Evolutionary conservation across 2,329 filamentous ascomycete species (phyloP).

Genomic region (Neopestalotiopsis sp.): DNA sequence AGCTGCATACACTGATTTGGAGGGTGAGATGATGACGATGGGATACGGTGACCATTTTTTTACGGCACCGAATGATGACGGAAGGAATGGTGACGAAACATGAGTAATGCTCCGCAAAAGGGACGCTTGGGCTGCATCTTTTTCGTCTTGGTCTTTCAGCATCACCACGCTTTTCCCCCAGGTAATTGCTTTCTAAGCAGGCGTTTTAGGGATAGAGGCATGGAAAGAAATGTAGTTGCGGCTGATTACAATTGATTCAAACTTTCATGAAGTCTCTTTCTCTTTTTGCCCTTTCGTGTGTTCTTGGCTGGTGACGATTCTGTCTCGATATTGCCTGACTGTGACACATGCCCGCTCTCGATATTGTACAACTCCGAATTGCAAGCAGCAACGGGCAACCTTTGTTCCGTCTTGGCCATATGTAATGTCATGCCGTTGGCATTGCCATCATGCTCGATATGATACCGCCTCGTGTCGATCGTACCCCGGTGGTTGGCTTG

Average conservation of each 20-base stretch:
- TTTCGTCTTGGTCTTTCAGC: constrained; percentile 16
- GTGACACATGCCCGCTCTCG: neutral
- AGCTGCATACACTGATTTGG: constrained; percentile 30
- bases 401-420: neutral
- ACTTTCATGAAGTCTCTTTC: neutral
- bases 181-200: constrained; percentile 34
- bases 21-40: constrained; percentile 13
- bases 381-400: neutral
- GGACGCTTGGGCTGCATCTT: constrained; percentile 14
- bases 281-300: neutral
- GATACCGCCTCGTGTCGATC: neutral
- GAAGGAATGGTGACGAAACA: neutral
- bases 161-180: constrained; percentile 24
- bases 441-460: neutral
- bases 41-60: neutral
- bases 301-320: neutral
- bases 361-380: neutral
- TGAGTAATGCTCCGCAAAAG: constrained; percentile 7
- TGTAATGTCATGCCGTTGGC: neutral
- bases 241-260: constrained; percentile 24
- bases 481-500: neutral
- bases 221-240: constrained; percentile 30
- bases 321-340: neutral
- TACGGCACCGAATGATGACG: neutral
- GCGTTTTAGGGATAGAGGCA: constrained; percentile 41